Conservation (phyloP, 148 eudicot species). For the Chenopodium formosanum region DNA sequence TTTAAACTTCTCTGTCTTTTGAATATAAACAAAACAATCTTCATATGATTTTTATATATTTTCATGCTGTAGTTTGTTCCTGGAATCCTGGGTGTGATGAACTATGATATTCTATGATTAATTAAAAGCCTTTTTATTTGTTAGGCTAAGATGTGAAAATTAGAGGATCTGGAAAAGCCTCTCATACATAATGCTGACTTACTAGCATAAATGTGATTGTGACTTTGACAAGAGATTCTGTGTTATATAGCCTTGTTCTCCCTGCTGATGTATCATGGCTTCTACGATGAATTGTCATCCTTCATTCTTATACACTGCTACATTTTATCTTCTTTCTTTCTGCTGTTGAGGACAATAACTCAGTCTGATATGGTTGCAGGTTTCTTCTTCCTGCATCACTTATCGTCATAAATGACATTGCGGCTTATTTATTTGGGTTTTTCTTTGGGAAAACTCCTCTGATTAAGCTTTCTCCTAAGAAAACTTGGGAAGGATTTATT, state of each 20-base stretch:
- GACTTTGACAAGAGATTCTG: neutral
- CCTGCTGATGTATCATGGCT: neutral
- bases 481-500: slow-evolving; percentile 98
- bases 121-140: neutral
- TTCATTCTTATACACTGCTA: neutral
- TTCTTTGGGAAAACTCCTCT: slow-evolving; percentile 97
- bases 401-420: slow-evolving; percentile 91
- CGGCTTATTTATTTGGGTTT: slow-evolving; percentile 91
- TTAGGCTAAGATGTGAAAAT: neutral
- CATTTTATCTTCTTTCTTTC: neutral
- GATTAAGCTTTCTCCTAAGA: slow-evolving; percentile 93
- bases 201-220: slow-evolving; percentile 4
- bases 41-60: neutral
- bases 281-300: neutral
- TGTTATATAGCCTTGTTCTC: neutral
- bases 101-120: neutral
- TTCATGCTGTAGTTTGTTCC: neutral
- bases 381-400: slow-evolving; percentile 99
- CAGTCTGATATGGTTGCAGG: slow-evolving; percentile 49
- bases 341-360: slow-evolving; percentile 1
- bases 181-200: neutral
- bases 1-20: no score
- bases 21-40: no score
- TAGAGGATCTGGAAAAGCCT: neutral
- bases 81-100: neutral